Evolutionary conservation across 1,284 basidiomycete genomes (phyloP).

Genomic region (Xerocomus minutiporus): DNA sequence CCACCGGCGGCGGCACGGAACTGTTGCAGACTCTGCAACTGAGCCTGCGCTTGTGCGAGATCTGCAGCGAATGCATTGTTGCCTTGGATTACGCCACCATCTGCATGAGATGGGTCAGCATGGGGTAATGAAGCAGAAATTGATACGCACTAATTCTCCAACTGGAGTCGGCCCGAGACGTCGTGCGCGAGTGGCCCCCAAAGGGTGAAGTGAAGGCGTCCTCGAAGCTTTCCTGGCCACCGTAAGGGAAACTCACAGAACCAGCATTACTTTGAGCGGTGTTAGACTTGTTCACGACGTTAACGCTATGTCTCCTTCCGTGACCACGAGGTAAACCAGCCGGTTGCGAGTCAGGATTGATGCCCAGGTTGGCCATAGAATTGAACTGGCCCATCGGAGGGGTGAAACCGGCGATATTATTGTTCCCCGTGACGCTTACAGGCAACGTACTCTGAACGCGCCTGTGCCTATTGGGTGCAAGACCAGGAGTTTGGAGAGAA

Average conservation of each 20-base stretch:
- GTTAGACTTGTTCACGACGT: conserved; percentile 75
- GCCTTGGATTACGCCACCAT: conserved; percentile 69
- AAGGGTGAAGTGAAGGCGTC: conserved; percentile 65
- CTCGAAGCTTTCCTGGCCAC: conserved; percentile 62
- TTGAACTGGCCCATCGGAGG: conserved; percentile 68
- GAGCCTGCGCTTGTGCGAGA: conserved; percentile 92
- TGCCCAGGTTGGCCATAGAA: conserved; percentile 49
- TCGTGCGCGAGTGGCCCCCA: conserved; percentile 72
- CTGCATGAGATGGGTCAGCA: conserved; percentile 34
- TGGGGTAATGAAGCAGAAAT: background rate
- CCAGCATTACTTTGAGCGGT: conserved; percentile 41
- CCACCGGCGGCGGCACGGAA: conserved; percentile 94
- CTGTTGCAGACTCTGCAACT: conserved; percentile 93
- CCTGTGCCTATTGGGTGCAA: conserved; percentile 71
- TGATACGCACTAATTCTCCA: conserved; percentile 79
- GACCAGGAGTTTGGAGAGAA: conserved; percentile 65
- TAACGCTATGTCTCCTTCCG: conserved; percentile 90
- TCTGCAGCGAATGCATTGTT: conserved; percentile 69
- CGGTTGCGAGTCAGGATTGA: conserved; percentile 63
- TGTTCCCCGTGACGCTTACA: conserved; percentile 47
- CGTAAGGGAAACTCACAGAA: conserved; percentile 51
- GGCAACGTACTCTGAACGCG: conserved; percentile 87
- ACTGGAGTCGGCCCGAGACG: conserved; percentile 73
- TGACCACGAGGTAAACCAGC: conserved; percentile 76
- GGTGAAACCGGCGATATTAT: conserved; percentile 45